phyloP scores from a whole-genome alignment of 2,329 filamentous ascomycete species.

The Westerdykella ornata region DNA sequence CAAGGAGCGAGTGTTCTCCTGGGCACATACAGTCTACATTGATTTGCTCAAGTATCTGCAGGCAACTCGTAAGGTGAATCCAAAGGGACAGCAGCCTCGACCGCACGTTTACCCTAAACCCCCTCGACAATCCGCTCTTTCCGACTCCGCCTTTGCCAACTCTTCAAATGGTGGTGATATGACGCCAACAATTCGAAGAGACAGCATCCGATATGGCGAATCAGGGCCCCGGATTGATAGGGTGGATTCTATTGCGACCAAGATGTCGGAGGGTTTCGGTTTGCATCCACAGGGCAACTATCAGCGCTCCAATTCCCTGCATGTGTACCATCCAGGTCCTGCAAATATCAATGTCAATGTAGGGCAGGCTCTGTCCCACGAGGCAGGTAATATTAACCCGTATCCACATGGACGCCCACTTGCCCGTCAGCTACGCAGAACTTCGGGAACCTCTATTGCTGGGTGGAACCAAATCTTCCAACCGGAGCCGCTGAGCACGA shows the following conservation, averaged over 20 bases:
- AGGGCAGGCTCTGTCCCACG: no score
- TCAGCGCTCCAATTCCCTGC: neutral
- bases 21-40: slow-evolving; percentile 44
- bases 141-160: slow-evolving; percentile 45
- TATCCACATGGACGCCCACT: no score
- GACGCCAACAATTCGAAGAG: no score
- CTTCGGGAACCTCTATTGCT: slow-evolving; percentile 28
- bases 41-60: slow-evolving; percentile 46
- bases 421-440: slow-evolving; percentile 26
- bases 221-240: slow-evolving; percentile 2
- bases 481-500: slow-evolving; percentile 28
- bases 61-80: slow-evolving; percentile 38
- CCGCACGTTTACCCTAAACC: slow-evolving; percentile 57
- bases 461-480: slow-evolving; percentile 22
- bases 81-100: slow-evolving; percentile 41
- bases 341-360: no score
- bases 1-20: slow-evolving; percentile 42
- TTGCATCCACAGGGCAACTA: neutral
- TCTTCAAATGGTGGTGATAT: slow-evolving; percentile 15
- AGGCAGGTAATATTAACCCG: no score
- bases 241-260: slow-evolving; percentile 16
- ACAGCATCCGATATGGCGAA: no score
- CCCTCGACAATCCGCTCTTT: slow-evolving; percentile 44
- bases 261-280: no score
- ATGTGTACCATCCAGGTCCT: neutral